Conservation (phyloP, 2,329 filamentous ascomycete genomes). For the Venturia pyrina region DNA sequence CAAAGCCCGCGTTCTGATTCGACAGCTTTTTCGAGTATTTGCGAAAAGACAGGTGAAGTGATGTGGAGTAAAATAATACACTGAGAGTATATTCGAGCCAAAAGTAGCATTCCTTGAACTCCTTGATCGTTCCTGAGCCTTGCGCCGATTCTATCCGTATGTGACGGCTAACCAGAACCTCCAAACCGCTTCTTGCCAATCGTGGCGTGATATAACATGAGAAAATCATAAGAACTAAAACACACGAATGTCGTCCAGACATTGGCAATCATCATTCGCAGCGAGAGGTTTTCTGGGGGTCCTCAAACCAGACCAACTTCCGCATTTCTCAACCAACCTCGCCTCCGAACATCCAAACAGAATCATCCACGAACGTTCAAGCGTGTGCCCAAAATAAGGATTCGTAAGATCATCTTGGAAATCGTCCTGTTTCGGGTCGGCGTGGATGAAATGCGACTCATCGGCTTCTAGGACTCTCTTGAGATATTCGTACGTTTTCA, state of each 20-base stretch:
- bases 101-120: background rate
- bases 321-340: constrained; percentile 4
- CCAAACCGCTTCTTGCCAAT: background rate
- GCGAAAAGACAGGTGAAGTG: background rate
- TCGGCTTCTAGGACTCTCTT: constrained; percentile 6
- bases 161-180: background rate
- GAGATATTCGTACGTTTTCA: constrained; percentile 24
- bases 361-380: constrained; percentile 4
- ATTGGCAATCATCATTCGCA: constrained; percentile 7
- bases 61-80: background rate
- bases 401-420: constrained; percentile 9
- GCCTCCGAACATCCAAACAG: constrained; percentile 4
- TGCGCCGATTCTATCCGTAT: background rate
- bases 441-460: constrained; percentile 5
- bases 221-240: background rate
- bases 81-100: background rate
- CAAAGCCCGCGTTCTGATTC: background rate
- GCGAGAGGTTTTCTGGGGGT: background rate
- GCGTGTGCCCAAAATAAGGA: constrained; percentile 9
- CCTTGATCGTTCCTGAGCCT: background rate
- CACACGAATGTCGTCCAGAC: constrained; percentile 3
- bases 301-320: background rate
- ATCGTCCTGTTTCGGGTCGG: constrained; percentile 1
- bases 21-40: background rate
- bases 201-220: background rate